Evolutionary conservation across 768 basidiomycete genomes (phyloP), one percentile per base, ranked within the genome.

Genomic region (Clathrus columnatus): DNA sequence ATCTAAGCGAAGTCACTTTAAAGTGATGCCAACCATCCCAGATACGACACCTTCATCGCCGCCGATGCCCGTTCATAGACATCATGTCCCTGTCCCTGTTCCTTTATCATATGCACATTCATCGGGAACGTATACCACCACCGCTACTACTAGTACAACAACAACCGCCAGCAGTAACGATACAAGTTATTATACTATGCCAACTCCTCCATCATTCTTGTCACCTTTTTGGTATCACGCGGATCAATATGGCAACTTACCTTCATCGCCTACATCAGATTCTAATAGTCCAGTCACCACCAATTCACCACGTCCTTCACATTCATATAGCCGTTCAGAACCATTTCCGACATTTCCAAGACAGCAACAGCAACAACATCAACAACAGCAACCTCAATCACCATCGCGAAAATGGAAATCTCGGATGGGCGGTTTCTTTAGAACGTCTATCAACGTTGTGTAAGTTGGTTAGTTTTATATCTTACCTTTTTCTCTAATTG

Each of bases 141-240:
- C 3, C 10, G 51, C 51, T 23, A n/a, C 18, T 26, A 28, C 45
- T 14, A n/a, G 36, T 14, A 36, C n/a, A 36, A 36, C 7, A 36
- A 36, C 10, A 36, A 36, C 36, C 10, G 14, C 11, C 14, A 36
- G 11, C 36, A 36, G n/a, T n/a, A n/a, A n/a, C n/a, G n/a, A n/a
- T n/a, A n/a, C n/a, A n/a, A n/a, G n/a, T 36, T 36, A 36, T 36
- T 55, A 48, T 24, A 55, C 54, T 8, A 55, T 30, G 5, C 54
- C 54, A 21, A 32, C 24, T 7, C 54, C 54, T 20, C 54, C 54
- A 18, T 55, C 54, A n/a, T 55, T 55, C 54, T 45, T 55, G 17
- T 55, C 54, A 8, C 54, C 54, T 23, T 55, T 55, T 23, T 55
- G 54, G 54, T 55, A 55, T 32, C 54, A 45, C 29, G 44, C 54